Base-by-base conservation (phyloP, 768 basidiomycete species). In the Flagelloscypha sp. region DNA sequence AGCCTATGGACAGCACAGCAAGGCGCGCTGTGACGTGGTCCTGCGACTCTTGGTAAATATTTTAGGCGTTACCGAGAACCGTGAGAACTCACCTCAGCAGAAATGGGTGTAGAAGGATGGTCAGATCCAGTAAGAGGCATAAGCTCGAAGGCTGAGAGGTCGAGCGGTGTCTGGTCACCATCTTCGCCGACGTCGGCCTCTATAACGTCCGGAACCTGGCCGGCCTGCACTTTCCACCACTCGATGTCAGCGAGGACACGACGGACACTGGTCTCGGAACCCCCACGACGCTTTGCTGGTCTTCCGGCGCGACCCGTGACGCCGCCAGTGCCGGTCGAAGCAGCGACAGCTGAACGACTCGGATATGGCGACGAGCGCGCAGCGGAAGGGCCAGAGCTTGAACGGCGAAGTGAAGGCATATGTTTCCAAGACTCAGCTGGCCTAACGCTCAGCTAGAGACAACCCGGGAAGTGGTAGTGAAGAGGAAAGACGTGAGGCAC, bases 231-330 rank as follows among this genome's bases (percentile, higher is more conserved):
- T 48, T 67, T 73, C 84, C 84, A 87, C 84, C 85, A 88, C 55
- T 86, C 84, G 50, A 88, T 80, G 63, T 88, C 85, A 22, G 82
- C 84, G 42, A 88, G 69, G 47, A 88, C 82, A 47, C 83, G 70
- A 52, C 85, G 70, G 44, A 56, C 64, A 46, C 54, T 56, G 23
- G 72, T 73, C 51, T 82, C 77, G 47, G 83, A 82, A 42, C 74
- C 79, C 15, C 77, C 76, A 9, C 80, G 72, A 41, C 84, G 76
- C 50, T 80, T 72, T 6, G 59, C 56, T 36, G 51, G 52, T 22
- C 51, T 55, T 32, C 44, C 46, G 21, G 41, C 42, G 38, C 71
- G 59, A 27, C 73, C 56, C 11, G 52, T 59, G 38, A 66, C 59
- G 16, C 61, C 59, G 21, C 63, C 57, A 35, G 49, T 49, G 34